Conservation (phyloP, 2,329 filamentous ascomycete species). For the Cordyceps tenuipes region DNA sequence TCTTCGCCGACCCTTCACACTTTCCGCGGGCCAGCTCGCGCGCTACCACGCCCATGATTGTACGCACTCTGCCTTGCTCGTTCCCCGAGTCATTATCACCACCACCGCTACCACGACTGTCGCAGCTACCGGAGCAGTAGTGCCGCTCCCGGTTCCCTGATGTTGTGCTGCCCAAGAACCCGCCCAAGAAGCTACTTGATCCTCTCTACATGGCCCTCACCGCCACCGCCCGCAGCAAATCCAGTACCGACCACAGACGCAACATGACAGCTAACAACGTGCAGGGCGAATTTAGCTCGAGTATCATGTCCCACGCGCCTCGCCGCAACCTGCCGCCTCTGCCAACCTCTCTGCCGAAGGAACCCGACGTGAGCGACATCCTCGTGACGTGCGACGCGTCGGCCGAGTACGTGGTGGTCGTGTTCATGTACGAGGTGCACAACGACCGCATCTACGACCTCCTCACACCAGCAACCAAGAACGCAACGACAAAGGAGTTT, state of each 20-base stretch:
- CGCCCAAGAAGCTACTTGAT: constrained; percentile 30
- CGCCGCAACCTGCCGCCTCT: constrained; percentile 54
- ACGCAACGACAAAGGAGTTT: constrained; percentile 57
- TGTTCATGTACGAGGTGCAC: constrained; percentile 99
- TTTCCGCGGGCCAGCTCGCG: constrained; percentile 54
- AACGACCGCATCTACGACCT: constrained; percentile 97
- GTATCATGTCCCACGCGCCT: constrained; percentile 35
- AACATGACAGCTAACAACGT: constrained; percentile 31
- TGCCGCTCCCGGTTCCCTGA: constrained; percentile 14
- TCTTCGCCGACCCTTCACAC: constrained; percentile 58
- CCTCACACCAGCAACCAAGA: constrained; percentile 55
- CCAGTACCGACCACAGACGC: constrained; percentile 18
- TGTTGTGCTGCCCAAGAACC: neutral
- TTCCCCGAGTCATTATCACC: constrained; percentile 21
- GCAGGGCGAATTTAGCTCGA: constrained; percentile 46
- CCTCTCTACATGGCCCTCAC: constrained; percentile 36
- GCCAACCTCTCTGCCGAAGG: constrained; percentile 61
- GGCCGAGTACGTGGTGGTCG: constrained; percentile 76
- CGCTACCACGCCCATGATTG: constrained; percentile 61
- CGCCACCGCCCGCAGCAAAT: constrained; percentile 34
- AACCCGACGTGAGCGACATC: constrained; percentile 66
- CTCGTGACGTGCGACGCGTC: constrained; percentile 49
- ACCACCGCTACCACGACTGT: neutral
- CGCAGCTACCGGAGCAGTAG: constrained; percentile 22
- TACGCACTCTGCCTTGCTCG: constrained; percentile 35